These are phyloP conservation scores for Lentinula aciculospora DNA, from an alignment of 768 basidiomycete species.

Conservation along the genomic window DNA sequence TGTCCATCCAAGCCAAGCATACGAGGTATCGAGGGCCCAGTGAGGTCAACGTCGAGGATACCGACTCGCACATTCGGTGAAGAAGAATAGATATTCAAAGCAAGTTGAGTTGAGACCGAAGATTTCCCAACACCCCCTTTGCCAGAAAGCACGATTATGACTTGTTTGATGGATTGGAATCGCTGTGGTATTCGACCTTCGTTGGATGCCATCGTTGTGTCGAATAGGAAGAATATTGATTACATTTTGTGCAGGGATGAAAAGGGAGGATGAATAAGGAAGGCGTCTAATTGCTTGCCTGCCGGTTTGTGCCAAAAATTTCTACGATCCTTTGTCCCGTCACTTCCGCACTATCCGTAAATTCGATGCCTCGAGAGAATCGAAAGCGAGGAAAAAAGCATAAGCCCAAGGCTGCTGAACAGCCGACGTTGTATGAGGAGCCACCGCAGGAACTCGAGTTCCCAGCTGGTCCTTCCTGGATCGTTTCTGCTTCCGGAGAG, in stretches of 20 bases:
- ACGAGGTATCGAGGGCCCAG: conserved; percentile 90
- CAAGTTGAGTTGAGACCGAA: conserved; percentile 89
- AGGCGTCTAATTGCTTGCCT: background rate
- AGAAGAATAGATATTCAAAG: conserved; percentile 75
- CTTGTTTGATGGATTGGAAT: conserved; percentile 67
- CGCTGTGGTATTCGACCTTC: conserved; percentile 64
- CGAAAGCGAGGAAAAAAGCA: conserved; percentile 76
- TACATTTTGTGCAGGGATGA: background rate
- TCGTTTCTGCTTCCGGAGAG: conserved; percentile 36
- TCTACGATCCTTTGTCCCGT: background rate
- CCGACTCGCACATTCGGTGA: conserved; percentile 69
- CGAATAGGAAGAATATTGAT: background rate
- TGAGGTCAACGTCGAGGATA: conserved; percentile 92
- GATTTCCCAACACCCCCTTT: conserved; percentile 99
- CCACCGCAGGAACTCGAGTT: conserved; percentile 6
- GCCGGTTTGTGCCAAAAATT: background rate
- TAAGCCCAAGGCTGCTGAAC: conserved; percentile 38
- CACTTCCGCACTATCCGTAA: background rate
- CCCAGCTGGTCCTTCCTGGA: conserved; percentile 63
- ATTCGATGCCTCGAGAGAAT: conserved; percentile 64
- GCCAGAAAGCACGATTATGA: conserved; percentile 91
- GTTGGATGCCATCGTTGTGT: conserved; percentile 25
- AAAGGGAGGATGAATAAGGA: background rate
- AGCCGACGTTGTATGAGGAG: conserved; percentile 17
- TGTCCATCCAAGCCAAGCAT: conserved; percentile 90